These are phyloP conservation scores for Dothideomycetes sp. DNA, from an alignment of 2,329 filamentous ascomycete species.

Conservation along the genomic window DNA sequence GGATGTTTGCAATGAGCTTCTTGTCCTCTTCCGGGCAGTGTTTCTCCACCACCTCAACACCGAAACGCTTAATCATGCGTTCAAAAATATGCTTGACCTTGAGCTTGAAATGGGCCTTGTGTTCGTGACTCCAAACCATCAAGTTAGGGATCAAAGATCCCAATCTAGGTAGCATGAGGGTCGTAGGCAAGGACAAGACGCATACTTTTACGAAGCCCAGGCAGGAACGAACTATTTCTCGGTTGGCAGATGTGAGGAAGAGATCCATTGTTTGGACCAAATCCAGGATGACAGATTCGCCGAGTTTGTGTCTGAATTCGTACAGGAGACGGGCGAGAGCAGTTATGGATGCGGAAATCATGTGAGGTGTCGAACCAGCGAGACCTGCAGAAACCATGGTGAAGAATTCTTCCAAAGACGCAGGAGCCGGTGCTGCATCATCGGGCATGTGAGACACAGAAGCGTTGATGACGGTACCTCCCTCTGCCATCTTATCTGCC, in stretches of 20 bases:
- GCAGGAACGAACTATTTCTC: constrained; percentile 90
- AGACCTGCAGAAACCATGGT: constrained; percentile 97
- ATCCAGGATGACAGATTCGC: constrained; percentile 62
- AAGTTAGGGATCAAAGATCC: constrained; percentile 74
- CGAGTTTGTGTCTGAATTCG: constrained; percentile 69
- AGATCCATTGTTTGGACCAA: constrained; percentile 91
- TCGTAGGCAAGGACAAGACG: constrained; percentile 72
- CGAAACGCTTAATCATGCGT: constrained; percentile 84
- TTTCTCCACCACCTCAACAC: constrained; percentile 68
- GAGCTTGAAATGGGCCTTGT: constrained; percentile 91
- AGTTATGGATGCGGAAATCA: constrained; percentile 96
- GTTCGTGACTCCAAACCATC: constrained; percentile 94
- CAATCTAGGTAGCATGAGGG: constrained; percentile 70
- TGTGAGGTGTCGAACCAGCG: constrained; percentile 85
- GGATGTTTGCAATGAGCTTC: constrained; percentile 88
- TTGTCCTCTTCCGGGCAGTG: constrained; percentile 76
- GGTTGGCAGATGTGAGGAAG: constrained; percentile 91
- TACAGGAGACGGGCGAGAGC: constrained; percentile 89
- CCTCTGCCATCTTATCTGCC: constrained; percentile 70
- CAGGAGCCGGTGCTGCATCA: constrained; percentile 66
- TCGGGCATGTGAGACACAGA: constrained; percentile 77
- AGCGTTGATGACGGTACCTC: constrained; percentile 70
- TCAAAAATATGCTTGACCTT: constrained; percentile 99
- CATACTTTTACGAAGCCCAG: constrained; percentile 96
- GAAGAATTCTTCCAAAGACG: constrained; percentile 88